A percentile compares a stretch with the other conserved stretches of the same genome.
Evolutionary conservation across 148 eudicot species (phyloP).

Genomic region (Fagopyrum homotropicum): DNA sequence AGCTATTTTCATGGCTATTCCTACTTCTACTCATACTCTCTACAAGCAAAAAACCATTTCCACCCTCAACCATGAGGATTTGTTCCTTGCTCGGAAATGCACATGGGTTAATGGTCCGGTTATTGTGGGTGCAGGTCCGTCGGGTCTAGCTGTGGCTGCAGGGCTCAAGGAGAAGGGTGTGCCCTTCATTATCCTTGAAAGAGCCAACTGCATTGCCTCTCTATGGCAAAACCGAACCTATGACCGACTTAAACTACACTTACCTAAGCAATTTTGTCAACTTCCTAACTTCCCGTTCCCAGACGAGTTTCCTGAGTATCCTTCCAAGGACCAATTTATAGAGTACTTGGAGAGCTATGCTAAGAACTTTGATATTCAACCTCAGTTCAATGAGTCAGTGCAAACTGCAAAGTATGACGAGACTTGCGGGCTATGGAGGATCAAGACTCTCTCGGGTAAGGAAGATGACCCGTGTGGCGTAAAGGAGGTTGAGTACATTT

Average conservation of each 20-base stretch:
- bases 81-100: conserved; percentile 39
- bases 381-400: conserved; percentile 65
- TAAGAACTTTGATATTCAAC: conserved; percentile 40
- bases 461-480: conserved; percentile 9
- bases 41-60: conserved; percentile 25
- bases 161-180: conserved; percentile 68
- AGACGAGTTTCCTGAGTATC: conserved; percentile 58
- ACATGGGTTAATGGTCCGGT: conserved; percentile 70
- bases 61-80: conserved; percentile 34
- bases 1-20: conserved; percentile 12
- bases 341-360: conserved; percentile 62
- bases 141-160: conserved; percentile 65
- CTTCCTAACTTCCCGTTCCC: conserved; percentile 72
- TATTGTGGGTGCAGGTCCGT: conserved; percentile 75
- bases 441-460: conserved; percentile 22
- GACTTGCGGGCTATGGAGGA: conserved; percentile 58
- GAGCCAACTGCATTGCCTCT: conserved; percentile 79
- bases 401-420: conserved; percentile 62
- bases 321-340: conserved; percentile 58
- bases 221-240: conserved; percentile 70
- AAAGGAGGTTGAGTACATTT: conserved; percentile 65
- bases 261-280: conserved; percentile 74
- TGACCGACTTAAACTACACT: conserved; percentile 70
- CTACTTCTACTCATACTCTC: background rate
- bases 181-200: conserved; percentile 62